A percentile compares a stretch with the other conserved stretches of the same genome.
These are phyloP conservation scores for Wickerhamiella kazuoi DNA, from an alignment of 805 yeast genomes.

Conservation along the genomic window DNA sequence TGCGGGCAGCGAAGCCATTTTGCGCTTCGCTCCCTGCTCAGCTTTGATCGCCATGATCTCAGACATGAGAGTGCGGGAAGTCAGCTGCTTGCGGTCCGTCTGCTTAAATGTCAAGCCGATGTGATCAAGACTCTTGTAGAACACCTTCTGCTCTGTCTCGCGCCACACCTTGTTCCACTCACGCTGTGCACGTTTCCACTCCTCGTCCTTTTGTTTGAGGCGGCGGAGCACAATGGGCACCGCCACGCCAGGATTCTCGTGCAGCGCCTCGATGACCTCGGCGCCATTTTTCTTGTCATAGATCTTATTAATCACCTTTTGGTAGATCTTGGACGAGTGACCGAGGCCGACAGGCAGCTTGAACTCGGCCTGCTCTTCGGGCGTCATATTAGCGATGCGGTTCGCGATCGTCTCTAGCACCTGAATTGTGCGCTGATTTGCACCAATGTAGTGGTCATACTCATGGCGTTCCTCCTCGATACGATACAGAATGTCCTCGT, in stretches of 20 bases:
- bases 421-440: conserved; percentile 86
- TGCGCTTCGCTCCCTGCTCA: conserved; percentile 73
- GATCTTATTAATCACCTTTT: conserved; percentile 78
- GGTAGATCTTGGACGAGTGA: conserved; percentile 84
- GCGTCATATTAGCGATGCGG: conserved; percentile 79
- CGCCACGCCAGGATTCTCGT: conserved; percentile 87
- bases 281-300: conserved; percentile 90
- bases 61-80: conserved; percentile 76
- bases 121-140: conserved; percentile 85
- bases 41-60: conserved; percentile 85
- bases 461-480: conserved; percentile 97
- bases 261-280: conserved; percentile 89
- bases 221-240: conserved; percentile 86
- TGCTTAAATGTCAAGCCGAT: conserved; percentile 92
- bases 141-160: conserved; percentile 89
- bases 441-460: conserved; percentile 89
- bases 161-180: conserved; percentile 99
- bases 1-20: conserved; percentile 70
- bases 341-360: conserved; percentile 88
- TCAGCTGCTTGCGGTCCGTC: conserved; percentile 79
- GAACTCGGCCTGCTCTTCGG: conserved; percentile 72
- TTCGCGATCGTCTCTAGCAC: conserved; percentile 89
- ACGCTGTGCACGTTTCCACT: conserved; percentile 94
- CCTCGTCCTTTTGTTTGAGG: conserved; percentile 93
- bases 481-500: conserved; percentile 86